Evolutionary conservation across 371 early-diverging fungal species (phyloP), one percentile per base, ranked within the genome.

Genomic region (Funneliformis caledonium): DNA sequence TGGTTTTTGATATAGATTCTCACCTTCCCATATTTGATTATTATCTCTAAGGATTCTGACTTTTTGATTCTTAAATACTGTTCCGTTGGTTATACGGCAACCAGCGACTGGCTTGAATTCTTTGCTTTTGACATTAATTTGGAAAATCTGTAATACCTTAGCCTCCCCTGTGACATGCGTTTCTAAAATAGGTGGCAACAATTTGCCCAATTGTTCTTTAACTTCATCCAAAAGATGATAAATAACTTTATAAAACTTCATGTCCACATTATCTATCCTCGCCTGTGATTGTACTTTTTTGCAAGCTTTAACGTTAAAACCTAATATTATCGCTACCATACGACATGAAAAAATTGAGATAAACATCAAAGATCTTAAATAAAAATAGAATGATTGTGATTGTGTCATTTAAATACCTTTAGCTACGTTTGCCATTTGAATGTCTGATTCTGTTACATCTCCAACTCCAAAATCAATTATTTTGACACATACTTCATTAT

Each of bases 191-290:
- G 96, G 95, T 59, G 96, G 96, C 52, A 98, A 83, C 77, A 93
- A 87, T n/a, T 90, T 90, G n/a, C 89, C 83, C 86, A 98, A 83
- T 61, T 89, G 80, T 52, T 90, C 88, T 85, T 96, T 96, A 60
- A 97, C 88, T 70, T 94, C 93, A 81, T 98, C 98, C 65, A 98
- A 78, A 19, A 98, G 88, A 72, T 93, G 91, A 87, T 98, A 98
- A 76, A 98, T 97, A 69, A 98, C 89, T 4, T 91, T 91, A 82
- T 93, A 92, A 2, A 90, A 84, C 76, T 89, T 87, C 42, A 98
- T 86, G 0, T 83, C 82, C 16, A 98, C 94, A 10, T 88, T 88
- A 48, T 88, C 85, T 76, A 86, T 83, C 60, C 88, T 85, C 2
- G 97, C 97, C 10, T 88, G 85, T 12, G 86, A 85, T 76, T 86